Conservation (phyloP, 352 stramenopile species). For the Phytopythium aichiense region DNA sequence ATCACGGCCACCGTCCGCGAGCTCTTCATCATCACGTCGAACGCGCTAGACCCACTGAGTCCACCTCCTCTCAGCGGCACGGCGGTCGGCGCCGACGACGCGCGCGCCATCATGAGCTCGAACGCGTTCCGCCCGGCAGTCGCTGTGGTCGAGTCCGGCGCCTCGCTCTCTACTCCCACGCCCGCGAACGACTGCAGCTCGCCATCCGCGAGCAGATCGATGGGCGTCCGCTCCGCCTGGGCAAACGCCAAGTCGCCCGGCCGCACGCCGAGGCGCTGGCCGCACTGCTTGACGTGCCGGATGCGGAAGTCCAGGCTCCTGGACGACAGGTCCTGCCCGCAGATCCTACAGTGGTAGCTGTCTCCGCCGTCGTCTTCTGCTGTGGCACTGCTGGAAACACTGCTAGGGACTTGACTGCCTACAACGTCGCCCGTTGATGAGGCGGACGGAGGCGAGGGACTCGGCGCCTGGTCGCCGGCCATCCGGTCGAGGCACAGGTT, state of each 20-base stretch:
- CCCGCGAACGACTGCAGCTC: neutral
- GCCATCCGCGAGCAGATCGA: neutral
- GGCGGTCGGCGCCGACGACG: constrained; percentile 17
- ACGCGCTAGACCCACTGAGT: constrained; percentile 42
- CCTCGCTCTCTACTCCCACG: neutral
- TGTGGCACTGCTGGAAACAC: neutral
- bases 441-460: neutral
- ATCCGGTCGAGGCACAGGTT: constrained; percentile 60
- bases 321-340: constrained; percentile 40
- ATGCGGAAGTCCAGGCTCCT: constrained; percentile 43
- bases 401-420: neutral
- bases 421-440: neutral
- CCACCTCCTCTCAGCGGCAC: neutral
- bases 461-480: neutral
- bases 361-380: neutral
- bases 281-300: constrained; percentile 78
- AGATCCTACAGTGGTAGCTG: constrained; percentile 65
- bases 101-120: constrained; percentile 45
- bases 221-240: neutral
- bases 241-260: constrained; percentile 33
- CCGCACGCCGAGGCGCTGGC: constrained; percentile 59
- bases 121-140: constrained; percentile 35
- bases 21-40: constrained; percentile 81
- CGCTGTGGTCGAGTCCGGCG: neutral
- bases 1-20: constrained; percentile 55